A percentile compares a stretch with the other conserved stretches of the same genome.
Evolutionary conservation across 345 rosid species (phyloP).

Genomic region (Populus ilicifolia): DNA sequence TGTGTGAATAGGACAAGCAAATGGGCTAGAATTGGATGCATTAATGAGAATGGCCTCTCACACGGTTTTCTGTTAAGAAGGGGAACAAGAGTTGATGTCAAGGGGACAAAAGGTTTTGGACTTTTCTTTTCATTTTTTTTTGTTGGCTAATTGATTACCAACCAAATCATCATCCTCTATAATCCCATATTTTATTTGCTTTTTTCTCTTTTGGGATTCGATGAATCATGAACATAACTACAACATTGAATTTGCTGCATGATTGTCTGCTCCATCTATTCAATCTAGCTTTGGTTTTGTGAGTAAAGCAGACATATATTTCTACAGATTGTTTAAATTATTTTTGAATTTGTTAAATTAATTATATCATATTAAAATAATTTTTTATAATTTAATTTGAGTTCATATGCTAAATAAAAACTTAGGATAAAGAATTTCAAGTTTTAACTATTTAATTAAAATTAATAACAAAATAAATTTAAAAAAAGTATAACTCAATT

Average conservation of each 20-base stretch:
- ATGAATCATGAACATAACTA: constrained; percentile 16
- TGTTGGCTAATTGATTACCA: not conserved
- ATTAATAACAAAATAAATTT: too few relatives aligned
- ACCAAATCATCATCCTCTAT: constrained; percentile 25
- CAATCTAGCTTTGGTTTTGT: not conserved
- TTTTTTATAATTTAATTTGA: too few relatives aligned
- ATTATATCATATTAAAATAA: too few relatives aligned
- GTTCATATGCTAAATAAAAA: too few relatives aligned
- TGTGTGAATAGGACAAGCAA: not conserved
- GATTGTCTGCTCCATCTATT: constrained; percentile 7
- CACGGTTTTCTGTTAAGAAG: not conserved
- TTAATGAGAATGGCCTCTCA: not conserved
- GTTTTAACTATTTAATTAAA: too few relatives aligned
- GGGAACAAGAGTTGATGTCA: constrained; percentile 7
- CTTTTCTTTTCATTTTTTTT: not conserved
- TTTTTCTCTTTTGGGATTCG: constrained; percentile 14
- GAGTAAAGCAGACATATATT: too few relatives aligned
- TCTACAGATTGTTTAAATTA: too few relatives aligned
- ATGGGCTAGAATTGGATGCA: not conserved
- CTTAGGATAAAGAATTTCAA: too few relatives aligned
- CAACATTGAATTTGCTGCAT: constrained; percentile 13
- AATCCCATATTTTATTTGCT: constrained; percentile 8
- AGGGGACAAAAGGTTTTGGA: constrained; percentile 1
- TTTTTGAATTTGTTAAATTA: too few relatives aligned
- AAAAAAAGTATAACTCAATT: fast-evolving